phyloP scores from a whole-genome alignment of 148 eudicot species.

The Chenopodium berlandieri region DNA sequence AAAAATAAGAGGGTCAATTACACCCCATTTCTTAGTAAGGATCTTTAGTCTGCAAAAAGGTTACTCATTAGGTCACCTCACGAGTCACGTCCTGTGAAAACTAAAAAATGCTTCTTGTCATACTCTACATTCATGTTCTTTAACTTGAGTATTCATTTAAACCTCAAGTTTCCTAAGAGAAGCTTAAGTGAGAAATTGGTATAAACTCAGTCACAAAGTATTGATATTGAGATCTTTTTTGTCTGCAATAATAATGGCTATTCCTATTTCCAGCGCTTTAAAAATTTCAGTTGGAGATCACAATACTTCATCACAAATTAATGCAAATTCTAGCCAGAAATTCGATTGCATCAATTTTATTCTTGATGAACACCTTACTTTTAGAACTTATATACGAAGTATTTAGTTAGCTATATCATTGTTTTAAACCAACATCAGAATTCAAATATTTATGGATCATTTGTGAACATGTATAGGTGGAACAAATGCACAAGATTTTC shows the following conservation, averaged over 20 bases:
- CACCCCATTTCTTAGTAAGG: not conserved
- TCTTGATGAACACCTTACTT: not conserved
- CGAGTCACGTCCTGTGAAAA: not conserved
- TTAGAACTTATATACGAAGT: too few relatives aligned
- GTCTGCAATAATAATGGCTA: not conserved
- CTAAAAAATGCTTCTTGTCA: not conserved
- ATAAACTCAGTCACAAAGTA: not conserved
- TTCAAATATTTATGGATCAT: not conserved
- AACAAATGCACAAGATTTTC: conserved; percentile 96
- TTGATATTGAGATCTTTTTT: not conserved
- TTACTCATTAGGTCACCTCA: not conserved
- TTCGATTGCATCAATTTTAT: not conserved
- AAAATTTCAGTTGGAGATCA: not conserved
- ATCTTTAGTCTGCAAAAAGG: not conserved
- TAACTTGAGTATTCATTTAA: not conserved
- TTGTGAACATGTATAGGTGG: conserved; percentile 48
- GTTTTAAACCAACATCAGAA: not conserved
- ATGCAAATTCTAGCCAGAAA: not conserved
- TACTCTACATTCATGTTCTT: not conserved
- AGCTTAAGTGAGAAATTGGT: not conserved
- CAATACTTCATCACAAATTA: not conserved
- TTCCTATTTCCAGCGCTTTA: not conserved
- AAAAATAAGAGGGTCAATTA: not conserved
- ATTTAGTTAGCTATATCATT: too few relatives aligned
- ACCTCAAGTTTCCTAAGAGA: not conserved